phyloP scores from a whole-genome alignment of 106 monocot species.

The Triglochin maritima region DNA sequence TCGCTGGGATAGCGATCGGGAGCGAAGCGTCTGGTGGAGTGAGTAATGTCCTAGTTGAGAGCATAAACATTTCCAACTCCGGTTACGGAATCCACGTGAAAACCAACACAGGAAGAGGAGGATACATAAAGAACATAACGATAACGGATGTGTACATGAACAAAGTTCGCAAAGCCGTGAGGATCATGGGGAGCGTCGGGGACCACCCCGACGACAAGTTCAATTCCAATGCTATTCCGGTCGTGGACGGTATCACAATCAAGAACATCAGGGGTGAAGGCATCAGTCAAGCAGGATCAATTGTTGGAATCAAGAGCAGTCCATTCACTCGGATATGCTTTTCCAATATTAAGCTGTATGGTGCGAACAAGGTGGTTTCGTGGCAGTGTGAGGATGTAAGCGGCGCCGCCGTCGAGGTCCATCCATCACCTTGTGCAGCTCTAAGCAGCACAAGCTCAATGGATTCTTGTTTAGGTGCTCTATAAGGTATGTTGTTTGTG shows the following conservation, averaged over 20 bases:
- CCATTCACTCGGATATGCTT: conserved; percentile 36
- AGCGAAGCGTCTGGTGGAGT: conserved; percentile 25
- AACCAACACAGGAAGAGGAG: conserved; percentile 24
- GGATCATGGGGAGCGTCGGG: conserved; percentile 17
- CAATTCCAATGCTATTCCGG: conserved; percentile 15
- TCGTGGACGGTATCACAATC: conserved; percentile 21
- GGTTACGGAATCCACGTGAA: conserved; percentile 25
- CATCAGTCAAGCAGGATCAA: conserved; percentile 8
- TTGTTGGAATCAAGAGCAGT: conserved; percentile 15
- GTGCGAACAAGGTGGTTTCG: conserved; percentile 2
- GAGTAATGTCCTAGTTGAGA: conserved; percentile 17
- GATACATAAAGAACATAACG: conserved; percentile 23
- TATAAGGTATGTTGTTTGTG: neutral
- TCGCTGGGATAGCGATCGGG: conserved; percentile 22
- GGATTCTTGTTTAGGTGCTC: neutral
- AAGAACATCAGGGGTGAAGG: conserved; percentile 17
- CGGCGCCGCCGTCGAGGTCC: conserved; percentile 32
- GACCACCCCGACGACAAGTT: conserved; percentile 20
- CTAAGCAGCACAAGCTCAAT: conserved; percentile 12
- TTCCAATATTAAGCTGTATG: conserved; percentile 32
- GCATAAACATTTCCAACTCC: conserved; percentile 18
- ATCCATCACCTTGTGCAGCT: conserved; percentile 36
- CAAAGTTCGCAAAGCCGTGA: conserved; percentile 10
- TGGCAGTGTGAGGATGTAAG: conserved; percentile 43
- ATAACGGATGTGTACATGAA: conserved; percentile 16